Percentiles rank a stretch among this genome's conserved stretches.
These are phyloP conservation scores for Ophiostoma piceae DNA, from an alignment of 2,329 filamentous ascomycete species.

Conservation along the genomic window DNA sequence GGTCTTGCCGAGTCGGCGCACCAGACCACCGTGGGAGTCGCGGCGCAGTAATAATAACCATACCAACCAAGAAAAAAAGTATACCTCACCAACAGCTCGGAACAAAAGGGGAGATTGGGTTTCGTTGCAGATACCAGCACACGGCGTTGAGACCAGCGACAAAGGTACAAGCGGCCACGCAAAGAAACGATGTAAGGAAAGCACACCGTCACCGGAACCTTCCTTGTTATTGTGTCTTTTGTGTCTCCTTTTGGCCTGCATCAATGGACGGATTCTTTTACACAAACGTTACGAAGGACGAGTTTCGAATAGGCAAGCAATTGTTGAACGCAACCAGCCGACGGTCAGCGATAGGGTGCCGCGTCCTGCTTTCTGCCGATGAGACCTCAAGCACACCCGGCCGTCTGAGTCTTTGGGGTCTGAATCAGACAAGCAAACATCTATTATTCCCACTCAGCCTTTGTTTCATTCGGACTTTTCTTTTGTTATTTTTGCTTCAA, in stretches of 20 bases:
- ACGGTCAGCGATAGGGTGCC: slow-evolving; percentile 7
- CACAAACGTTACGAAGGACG: slow-evolving; percentile 19
- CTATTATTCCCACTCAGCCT: slow-evolving; percentile 16
- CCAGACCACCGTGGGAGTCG: slow-evolving; percentile 20
- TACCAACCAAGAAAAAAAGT: slow-evolving; percentile 1
- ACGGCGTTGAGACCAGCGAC: slow-evolving; percentile 42
- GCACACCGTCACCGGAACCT: too few relatives aligned
- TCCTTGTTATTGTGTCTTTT: slow-evolving; percentile 33
- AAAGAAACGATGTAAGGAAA: slow-evolving; percentile 30
- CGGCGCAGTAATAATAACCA: slow-evolving; percentile 18
- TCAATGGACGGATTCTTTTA: slow-evolving; percentile 10
- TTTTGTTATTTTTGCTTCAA: slow-evolving; percentile 18
- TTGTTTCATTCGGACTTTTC: slow-evolving; percentile 14
- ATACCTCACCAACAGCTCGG: slow-evolving; percentile 12
- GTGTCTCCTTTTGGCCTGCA: slow-evolving; percentile 10
- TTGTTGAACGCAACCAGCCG: slow-evolving; percentile 12
- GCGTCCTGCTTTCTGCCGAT: neutral
- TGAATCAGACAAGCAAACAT: slow-evolving; percentile 12
- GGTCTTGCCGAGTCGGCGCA: slow-evolving; percentile 24
- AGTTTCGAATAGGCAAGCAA: slow-evolving; percentile 18
- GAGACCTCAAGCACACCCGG: slow-evolving; percentile 9
- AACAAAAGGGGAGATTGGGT: slow-evolving; percentile 21
- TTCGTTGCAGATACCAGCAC: slow-evolving; percentile 28
- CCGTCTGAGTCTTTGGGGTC: slow-evolving; percentile 2
- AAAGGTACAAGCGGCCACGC: slow-evolving; percentile 3